These are phyloP conservation scores for Allium fistulosum DNA, from an alignment of 106 monocot genomes.

Conservation along the genomic window DNA sequence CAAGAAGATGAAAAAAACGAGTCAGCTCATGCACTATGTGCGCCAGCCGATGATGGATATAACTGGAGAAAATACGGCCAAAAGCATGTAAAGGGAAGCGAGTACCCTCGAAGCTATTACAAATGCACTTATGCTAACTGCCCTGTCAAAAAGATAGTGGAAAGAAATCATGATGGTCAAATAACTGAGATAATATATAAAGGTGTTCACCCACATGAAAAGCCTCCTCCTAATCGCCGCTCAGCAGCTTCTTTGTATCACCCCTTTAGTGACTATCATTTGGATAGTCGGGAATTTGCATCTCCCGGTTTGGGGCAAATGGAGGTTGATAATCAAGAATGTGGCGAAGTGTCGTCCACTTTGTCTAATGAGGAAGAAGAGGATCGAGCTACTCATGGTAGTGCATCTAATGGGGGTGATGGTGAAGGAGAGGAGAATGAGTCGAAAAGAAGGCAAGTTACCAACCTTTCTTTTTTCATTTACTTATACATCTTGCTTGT, in stretches of 20 bases:
- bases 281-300: background rate
- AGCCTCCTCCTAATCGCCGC: conserved; percentile 14
- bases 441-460: conserved; percentile 42
- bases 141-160: conserved; percentile 34
- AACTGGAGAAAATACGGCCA: conserved; percentile 51
- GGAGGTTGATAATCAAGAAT: conserved; percentile 13
- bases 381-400: conserved; percentile 20
- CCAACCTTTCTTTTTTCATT: background rate
- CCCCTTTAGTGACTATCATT: conserved; percentile 7
- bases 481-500: too few species aligned
- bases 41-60: conserved; percentile 36
- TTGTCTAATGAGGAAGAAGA: conserved; percentile 32
- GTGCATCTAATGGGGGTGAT: conserved; percentile 12
- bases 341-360: conserved; percentile 23
- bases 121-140: conserved; percentile 36
- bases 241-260: conserved; percentile 6
- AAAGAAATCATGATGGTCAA: conserved; percentile 31
- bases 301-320: background rate
- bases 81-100: conserved; percentile 45
- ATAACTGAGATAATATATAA: conserved; percentile 43
- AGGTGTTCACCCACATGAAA: conserved; percentile 32
- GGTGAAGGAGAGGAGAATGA: conserved; percentile 33
- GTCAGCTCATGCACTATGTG: conserved; percentile 3
- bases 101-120: conserved; percentile 40
- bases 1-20: conserved; percentile 18